Evolutionary conservation across 208 protist genomes (phyloP), one percentile per base, ranked within the genome.

Genomic region (Herpetomonas samuelpessoai): DNA sequence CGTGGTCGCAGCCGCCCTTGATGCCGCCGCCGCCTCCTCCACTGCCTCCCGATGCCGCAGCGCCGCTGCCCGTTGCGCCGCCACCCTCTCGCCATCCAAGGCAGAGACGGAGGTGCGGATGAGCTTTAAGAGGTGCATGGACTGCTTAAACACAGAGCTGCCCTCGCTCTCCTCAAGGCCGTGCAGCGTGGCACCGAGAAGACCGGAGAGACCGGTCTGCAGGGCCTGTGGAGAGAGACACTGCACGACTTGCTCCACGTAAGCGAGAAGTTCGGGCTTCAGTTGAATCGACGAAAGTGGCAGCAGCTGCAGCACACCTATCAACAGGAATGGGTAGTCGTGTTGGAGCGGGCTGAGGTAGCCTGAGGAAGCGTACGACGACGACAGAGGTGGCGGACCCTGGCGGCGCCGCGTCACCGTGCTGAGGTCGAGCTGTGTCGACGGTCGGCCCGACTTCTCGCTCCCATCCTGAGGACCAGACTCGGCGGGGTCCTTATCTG

Each of bases 101-200:
- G 52, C 48, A 12, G 54, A 14, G 41, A 19, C 24, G 12, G 39
- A 49, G 53, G 59, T 47, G 10, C 69, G 65, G 26, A 58, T n/a
- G 41, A 62, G 60, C 31, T 63, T 62, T 22, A 90, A 57, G 35
- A 85, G 63, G 22, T 68, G 51, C 48, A 83, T 54, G 6, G 68
- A 70, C 7, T 63, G 55, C n/a, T 71, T 79, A 51, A 86, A 81
- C 29, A 87, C 68, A 4, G 66, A 56, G 38, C 66, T 83, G 26
- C 66, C 76, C 47, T 86, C 79, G 3, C 60, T 66, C 67, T 91
- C 83, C 59, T 91, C 83, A 12, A 51, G 47, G 47, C 47, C 16
- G 3, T 28, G 19, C 19, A 51, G 47, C 47, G 29, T 25, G 3
- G 47, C 47, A 14, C 47, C 29, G 6, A 51, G 21, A 27, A 51